phyloP scores from a whole-genome alignment of 2,329 filamentous ascomycete species.

The Pyrenophora graminea region DNA sequence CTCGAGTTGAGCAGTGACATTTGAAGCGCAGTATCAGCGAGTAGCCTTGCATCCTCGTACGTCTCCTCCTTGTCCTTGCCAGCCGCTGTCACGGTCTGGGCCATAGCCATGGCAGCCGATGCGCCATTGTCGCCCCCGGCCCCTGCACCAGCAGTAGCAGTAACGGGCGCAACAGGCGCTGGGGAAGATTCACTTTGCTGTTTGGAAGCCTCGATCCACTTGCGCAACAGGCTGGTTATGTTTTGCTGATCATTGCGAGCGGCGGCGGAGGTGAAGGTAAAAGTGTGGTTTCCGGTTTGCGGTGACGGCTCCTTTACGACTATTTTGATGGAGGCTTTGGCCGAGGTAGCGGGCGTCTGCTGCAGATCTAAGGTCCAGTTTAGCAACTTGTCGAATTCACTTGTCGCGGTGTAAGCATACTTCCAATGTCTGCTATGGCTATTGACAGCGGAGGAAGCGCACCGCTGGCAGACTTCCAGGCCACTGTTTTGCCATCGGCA shows the following conservation, averaged over 20 bases:
- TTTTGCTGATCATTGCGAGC: slow-evolving; percentile 83
- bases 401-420: slow-evolving; percentile 56
- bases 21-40: slow-evolving; percentile 79
- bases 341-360: slow-evolving; percentile 83
- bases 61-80: slow-evolving; percentile 62
- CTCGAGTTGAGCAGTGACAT: slow-evolving; percentile 86
- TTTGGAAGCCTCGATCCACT: slow-evolving; percentile 73
- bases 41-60: slow-evolving; percentile 81
- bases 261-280: slow-evolving; percentile 82
- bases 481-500: slow-evolving; percentile 71
- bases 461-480: slow-evolving; percentile 74
- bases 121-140: slow-evolving; percentile 28
- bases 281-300: slow-evolving; percentile 74
- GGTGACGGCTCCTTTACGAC: slow-evolving; percentile 69
- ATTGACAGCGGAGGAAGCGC: slow-evolving; percentile 71
- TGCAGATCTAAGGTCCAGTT: slow-evolving; percentile 71
- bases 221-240: slow-evolving; percentile 80
- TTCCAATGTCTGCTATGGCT: slow-evolving; percentile 76
- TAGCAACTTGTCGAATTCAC: slow-evolving; percentile 7
- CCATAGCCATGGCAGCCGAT: slow-evolving; percentile 77
- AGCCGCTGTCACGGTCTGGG: slow-evolving; percentile 61
- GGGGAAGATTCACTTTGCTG: slow-evolving; percentile 46
- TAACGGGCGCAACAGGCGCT: slow-evolving; percentile 30
- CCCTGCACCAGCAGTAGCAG: slow-evolving; percentile 26
- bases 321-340: slow-evolving; percentile 94